These are phyloP conservation scores for Avicennia marina DNA, from an alignment of 257 asterid species.

Conservation along the genomic window DNA sequence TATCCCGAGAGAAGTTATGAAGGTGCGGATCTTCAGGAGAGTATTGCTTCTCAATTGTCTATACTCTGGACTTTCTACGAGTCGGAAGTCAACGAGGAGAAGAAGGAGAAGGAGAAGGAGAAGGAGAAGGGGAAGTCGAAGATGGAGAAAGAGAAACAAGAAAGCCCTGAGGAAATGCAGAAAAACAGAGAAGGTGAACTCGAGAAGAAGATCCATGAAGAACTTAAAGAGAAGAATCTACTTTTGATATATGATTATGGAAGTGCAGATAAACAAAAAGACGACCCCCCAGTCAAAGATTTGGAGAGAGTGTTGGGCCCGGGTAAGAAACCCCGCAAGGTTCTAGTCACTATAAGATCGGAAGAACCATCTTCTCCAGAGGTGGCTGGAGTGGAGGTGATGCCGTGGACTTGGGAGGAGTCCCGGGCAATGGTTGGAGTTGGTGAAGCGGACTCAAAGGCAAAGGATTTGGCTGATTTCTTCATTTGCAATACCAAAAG, in stretches of 20 bases:
- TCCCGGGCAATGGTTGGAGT: neutral
- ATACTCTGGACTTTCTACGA: slow-evolving; percentile 4
- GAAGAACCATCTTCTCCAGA: no score
- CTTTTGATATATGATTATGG: slow-evolving; percentile 20
- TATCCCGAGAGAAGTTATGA: slow-evolving; percentile 17
- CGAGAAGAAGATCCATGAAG: neutral
- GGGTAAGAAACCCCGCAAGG: neutral
- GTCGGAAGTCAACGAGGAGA: neutral
- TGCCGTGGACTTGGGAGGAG: slow-evolving; percentile 12
- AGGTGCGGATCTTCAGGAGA: slow-evolving; percentile 1
- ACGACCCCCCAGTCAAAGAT: neutral
- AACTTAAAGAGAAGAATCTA: neutral
- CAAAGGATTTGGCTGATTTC: slow-evolving; percentile 2
- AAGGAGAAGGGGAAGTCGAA: neutral
- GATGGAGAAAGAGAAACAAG: neutral
- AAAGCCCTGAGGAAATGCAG: no score
- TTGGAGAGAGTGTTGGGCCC: neutral
- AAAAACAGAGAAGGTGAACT: no score
- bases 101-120: neutral
- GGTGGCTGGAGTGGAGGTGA: slow-evolving; percentile 1
- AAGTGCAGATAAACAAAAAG: neutral
- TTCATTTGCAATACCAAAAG: slow-evolving; percentile 14
- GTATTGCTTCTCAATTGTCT: slow-evolving; percentile 21
- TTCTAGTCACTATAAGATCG: slow-evolving; percentile 2
- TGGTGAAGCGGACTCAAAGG: neutral